These are phyloP conservation scores for Alternaria panax DNA, from an alignment of 2,329 filamentous ascomycete species.

Conservation along the genomic window DNA sequence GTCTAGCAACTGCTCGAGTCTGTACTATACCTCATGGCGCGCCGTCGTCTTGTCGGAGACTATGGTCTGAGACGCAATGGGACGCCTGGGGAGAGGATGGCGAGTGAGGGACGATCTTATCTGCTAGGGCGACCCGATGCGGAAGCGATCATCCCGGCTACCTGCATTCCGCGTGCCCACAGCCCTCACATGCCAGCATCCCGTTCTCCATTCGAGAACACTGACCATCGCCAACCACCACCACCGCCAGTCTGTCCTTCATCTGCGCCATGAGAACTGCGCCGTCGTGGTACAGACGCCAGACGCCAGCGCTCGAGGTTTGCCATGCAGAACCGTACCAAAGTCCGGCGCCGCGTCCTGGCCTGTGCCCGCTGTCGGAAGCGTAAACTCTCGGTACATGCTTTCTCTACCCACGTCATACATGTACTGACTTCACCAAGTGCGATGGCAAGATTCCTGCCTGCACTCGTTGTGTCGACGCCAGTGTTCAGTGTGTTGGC, in stretches of 20 bases:
- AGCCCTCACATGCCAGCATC: slow-evolving; percentile 10
- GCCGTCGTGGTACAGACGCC: slow-evolving; percentile 20
- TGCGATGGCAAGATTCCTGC: slow-evolving; percentile 48
- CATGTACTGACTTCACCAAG: slow-evolving; percentile 24
- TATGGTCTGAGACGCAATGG: slow-evolving; percentile 6
- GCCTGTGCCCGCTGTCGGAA: slow-evolving; percentile 48
- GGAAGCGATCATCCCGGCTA: slow-evolving; percentile 22
- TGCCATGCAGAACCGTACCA: slow-evolving; percentile 44
- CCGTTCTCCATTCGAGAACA: slow-evolving; percentile 13
- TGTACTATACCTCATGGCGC: not conserved
- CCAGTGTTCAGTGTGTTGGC: slow-evolving; percentile 42
- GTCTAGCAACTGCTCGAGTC: slow-evolving; percentile 1
- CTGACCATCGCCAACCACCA: slow-evolving; percentile 19
- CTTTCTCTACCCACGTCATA: slow-evolving; percentile 2
- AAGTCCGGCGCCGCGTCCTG: slow-evolving; percentile 46
- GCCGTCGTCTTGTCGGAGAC: not conserved
- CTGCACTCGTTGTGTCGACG: slow-evolving; percentile 45
- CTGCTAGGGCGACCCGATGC: slow-evolving; percentile 23
- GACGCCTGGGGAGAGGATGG: slow-evolving; percentile 12
- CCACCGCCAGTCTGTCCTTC: slow-evolving; percentile 7
- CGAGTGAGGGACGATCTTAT: slow-evolving; percentile 19
- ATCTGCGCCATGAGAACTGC: slow-evolving; percentile 33
- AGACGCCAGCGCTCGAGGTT: slow-evolving; percentile 18
- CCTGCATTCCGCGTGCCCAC: slow-evolving; percentile 18
- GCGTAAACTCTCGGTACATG: slow-evolving; percentile 45